These are phyloP conservation scores for Tricholoma saponaceum DNA, from an alignment of 768 basidiomycete species.

Conservation along the genomic window DNA sequence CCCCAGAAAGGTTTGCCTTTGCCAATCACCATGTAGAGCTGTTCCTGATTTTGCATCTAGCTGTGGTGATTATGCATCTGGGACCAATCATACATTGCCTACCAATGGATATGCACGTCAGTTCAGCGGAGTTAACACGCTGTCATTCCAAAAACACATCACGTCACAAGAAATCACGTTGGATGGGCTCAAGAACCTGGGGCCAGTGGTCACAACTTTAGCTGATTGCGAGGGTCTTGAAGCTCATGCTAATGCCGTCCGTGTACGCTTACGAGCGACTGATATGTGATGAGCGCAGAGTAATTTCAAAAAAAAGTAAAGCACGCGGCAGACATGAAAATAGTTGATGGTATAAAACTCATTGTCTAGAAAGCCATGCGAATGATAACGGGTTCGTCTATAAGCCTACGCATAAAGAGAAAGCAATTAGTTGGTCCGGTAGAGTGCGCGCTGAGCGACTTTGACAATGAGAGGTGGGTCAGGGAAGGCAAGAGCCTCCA, in stretches of 20 bases:
- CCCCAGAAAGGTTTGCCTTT: slow-evolving; percentile 83
- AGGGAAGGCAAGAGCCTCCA: slow-evolving; percentile 92
- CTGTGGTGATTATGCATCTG: slow-evolving; percentile 98
- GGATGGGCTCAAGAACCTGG: slow-evolving; percentile 71
- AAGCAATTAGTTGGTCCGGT: slow-evolving; percentile 70
- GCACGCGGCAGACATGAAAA: background rate
- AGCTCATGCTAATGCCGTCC: slow-evolving; percentile 95
- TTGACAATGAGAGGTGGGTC: slow-evolving; percentile 87
- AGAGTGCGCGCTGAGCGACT: slow-evolving; percentile 91
- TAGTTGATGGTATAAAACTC: slow-evolving; percentile 2
- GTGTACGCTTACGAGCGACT: slow-evolving; percentile 57
- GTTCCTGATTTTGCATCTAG: slow-evolving; percentile 34
- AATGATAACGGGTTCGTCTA: background rate
- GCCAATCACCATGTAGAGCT: background rate
- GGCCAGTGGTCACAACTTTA: slow-evolving; percentile 83
- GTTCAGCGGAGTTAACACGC: slow-evolving; percentile 96
- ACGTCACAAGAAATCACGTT: slow-evolving; percentile 91
- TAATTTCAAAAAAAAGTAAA: background rate
- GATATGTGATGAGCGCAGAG: background rate
- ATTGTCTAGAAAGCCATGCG: background rate
- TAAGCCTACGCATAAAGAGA: slow-evolving; percentile 1
- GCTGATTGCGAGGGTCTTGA: slow-evolving; percentile 95
- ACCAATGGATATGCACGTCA: slow-evolving; percentile 96
- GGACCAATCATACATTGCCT: slow-evolving; percentile 97
- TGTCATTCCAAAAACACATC: slow-evolving; percentile 98